Evolutionary conservation across 306 rosid species (phyloP).

Genomic region (Dryas drummondii): DNA sequence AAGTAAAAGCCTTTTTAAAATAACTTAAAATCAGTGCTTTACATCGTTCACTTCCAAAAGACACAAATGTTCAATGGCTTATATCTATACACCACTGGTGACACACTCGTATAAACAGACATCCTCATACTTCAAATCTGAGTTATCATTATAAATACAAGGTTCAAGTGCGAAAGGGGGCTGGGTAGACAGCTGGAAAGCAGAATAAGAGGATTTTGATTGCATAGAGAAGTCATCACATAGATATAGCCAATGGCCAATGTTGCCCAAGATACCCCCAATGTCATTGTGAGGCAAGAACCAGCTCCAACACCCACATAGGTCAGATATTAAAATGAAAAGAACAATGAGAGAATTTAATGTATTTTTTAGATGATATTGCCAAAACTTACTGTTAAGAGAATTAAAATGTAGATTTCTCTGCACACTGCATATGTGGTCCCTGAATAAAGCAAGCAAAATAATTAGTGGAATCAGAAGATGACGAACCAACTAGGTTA

Average conservation of each 20-base stretch:
- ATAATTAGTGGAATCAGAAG: conserved; percentile 29
- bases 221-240: not conserved
- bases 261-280: not conserved
- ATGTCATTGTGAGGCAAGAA: not conserved
- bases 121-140: not conserved
- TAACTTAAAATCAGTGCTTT: not conserved
- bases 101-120: not conserved
- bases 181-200: not conserved
- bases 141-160: not conserved
- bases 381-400: conserved; percentile 69
- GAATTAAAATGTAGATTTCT: conserved; percentile 81
- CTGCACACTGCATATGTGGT: conserved; percentile 79
- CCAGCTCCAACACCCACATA: not conserved
- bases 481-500: not conserved
- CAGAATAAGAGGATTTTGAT: not conserved
- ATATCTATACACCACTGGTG: not conserved
- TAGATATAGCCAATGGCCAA: not conserved
- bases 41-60: not conserved
- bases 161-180: not conserved
- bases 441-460: conserved; percentile 54
- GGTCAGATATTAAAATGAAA: conserved; percentile 2
- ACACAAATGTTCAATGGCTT: not conserved
- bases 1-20: not conserved
- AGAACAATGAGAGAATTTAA: not conserved
- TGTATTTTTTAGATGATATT: not conserved